Evolutionary conservation across 495 filamentous ascomycete genomes (phyloP), one percentile per base, ranked within the genome.

Genomic region (Bombardia bombarda): DNA sequence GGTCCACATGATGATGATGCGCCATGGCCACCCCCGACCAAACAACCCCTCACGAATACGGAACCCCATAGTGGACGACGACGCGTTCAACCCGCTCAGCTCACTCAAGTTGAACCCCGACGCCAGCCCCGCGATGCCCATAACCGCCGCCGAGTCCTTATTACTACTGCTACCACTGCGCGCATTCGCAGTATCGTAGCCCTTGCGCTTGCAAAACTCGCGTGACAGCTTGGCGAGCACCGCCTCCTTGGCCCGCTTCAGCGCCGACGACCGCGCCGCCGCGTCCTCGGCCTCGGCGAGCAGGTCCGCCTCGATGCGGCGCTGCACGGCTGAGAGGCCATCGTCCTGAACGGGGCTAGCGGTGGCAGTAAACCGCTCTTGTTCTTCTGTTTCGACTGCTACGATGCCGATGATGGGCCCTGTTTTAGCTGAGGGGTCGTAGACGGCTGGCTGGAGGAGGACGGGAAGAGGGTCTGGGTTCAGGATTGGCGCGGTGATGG

Each of bases 401-500:
- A n/a, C n/a, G 19, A 5, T 33, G 32, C 26, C 25, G 20, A 52
- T 17, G 7, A 55, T 32, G 4, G 61, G 57, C 19, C 57, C 55
- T 22, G 56, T 44, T 8, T 51, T 61, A 19, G 62, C 57, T 2
- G 59, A 64, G 1, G 70, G 68, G 36, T 71, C 63, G 50, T 74
- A 74, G 14, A 72, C 61, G 6, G 66, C 60, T 1, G 70, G 63
- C 13, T 63, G 66, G 7, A 73, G 53, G 19, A 69, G 52, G 22
- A 63, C 53, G 7, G 68, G 63, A 46, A 65, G 57, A 9, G 73
- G 68, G 12, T 58, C 57, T 0, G 62, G 50, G 42, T 61, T 56
- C n/a, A 68, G 63, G 42, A 75, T 69, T 7, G 73, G 73, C 6
- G 62, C 58, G 1, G 69, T 71, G 53, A 75, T 74, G 13, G 26